These are phyloP conservation scores for Leccinum laetum DNA, from an alignment of 1,284 basidiomycete genomes.

Conservation along the genomic window DNA sequence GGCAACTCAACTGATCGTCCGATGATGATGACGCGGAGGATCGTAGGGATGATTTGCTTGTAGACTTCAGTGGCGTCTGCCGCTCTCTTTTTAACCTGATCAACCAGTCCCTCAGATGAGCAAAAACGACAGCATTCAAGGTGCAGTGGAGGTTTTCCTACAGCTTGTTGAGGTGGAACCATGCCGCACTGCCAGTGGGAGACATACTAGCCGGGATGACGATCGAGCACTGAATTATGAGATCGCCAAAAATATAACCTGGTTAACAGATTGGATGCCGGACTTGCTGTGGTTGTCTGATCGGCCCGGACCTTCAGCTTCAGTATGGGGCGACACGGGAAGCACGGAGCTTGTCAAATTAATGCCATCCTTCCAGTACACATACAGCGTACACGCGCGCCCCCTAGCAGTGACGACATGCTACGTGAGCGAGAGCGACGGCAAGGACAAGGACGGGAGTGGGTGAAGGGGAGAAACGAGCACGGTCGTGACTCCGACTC, in stretches of 20 bases:
- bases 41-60: slow-evolving; percentile 1
- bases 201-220: not conserved
- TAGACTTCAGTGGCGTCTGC: not conserved
- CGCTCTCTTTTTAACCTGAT: not conserved
- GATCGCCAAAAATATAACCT: not conserved
- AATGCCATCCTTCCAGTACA: too few species aligned
- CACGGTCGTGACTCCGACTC: too few species aligned
- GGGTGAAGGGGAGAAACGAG: too few species aligned
- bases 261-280: slow-evolving; percentile 3
- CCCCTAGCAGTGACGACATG: too few species aligned
- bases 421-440: too few species aligned
- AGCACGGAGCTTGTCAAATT: too few species aligned
- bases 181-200: not conserved
- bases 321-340: too few species aligned
- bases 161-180: slow-evolving; percentile 11
- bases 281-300: not conserved
- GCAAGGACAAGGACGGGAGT: too few species aligned
- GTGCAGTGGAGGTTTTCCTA: not conserved
- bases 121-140: not conserved
- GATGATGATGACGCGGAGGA: not conserved
- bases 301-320: not conserved
- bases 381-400: too few species aligned
- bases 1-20: slow-evolving; percentile 13
- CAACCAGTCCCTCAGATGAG: not conserved
- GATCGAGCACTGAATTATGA: not conserved